These are phyloP conservation scores for Gamsiella multidivaricata DNA, from an alignment of 192 early-diverging fungal genomes.

Conservation along the genomic window DNA sequence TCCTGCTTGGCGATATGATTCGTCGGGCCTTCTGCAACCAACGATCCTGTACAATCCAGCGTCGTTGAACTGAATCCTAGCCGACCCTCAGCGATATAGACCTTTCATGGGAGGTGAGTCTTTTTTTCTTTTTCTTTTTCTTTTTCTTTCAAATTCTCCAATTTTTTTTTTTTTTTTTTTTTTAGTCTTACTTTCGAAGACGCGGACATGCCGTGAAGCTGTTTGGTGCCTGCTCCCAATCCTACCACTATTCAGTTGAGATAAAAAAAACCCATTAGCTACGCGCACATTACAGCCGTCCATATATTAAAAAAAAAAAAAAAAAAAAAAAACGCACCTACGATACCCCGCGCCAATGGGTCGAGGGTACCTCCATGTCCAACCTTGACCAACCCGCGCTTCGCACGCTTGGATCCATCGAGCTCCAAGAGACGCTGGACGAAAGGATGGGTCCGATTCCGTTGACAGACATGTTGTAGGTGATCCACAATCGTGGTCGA, in stretches of 20 bases:
- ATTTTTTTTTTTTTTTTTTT: neutral
- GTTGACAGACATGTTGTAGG: constrained; percentile 44
- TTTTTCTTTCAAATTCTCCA: neutral
- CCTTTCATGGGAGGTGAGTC: constrained; percentile 8
- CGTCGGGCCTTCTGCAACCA: constrained; percentile 50
- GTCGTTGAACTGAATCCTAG: constrained; percentile 37
- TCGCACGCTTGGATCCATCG: constrained; percentile 26
- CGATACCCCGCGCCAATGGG: constrained; percentile 64
- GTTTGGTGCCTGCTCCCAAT: constrained; percentile 42
- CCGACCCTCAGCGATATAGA: constrained; percentile 41
- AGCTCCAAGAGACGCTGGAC: constrained; percentile 18
- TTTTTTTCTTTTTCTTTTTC: neutral
- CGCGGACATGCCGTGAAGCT: constrained; percentile 28
- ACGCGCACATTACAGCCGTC: neutral
- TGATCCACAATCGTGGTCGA: constrained; percentile 56
- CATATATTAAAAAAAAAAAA: neutral
- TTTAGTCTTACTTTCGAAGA: constrained; percentile 38
- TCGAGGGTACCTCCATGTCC: constrained; percentile 70
- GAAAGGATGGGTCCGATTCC: constrained; percentile 16
- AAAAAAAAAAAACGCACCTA: constrained; percentile 45
- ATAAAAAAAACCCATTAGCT: neutral
- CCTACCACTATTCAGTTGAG: constrained; percentile 20
- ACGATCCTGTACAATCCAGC: constrained; percentile 49
- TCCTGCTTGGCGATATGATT: constrained; percentile 54
- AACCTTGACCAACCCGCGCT: constrained; percentile 59